Evolutionary conservation across 257 asterid genomes (phyloP), one percentile per base, ranked within the genome.

Genomic region (Nicotiana sylvestris): DNA sequence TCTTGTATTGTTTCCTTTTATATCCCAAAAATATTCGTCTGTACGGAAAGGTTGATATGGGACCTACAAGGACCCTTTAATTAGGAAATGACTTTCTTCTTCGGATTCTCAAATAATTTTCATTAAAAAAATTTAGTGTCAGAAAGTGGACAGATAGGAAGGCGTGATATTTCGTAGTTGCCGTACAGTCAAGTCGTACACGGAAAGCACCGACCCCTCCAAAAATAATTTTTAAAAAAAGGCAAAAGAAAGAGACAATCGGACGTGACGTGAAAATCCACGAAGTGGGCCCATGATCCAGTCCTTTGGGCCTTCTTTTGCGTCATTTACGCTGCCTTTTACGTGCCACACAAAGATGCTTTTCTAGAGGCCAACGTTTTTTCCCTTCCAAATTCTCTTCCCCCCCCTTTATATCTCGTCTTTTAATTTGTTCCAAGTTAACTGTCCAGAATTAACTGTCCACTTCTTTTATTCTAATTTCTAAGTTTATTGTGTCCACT

Each of bases 111-210:
- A 2, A 60, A 46, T 35, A n/a, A 39, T n/a, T 39, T 29, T 5
- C 33, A 21, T 56, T 16, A n/a, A 70, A 56, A 25, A 2, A 7
- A 77, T 16, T 17, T 76, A 76, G 18, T 21, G 85, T 77, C 65
- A 29, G 55, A 49, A 7, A 72, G 53, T 49, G 32, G 74, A 16
- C 77, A n/a, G 76, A 66, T 32, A 6, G 51, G 21, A 6, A 0
- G 80, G 80, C 80, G 9, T 49, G 64, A 76, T 32, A 49, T 69
- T 86, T 85, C 86, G 67, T 85, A 77, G 70, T 67, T 17, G 67
- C 85, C 90, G 91, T 88, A 89, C 91, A 86, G 87, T 85, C 84
- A 68, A 81, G 68, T 84, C 83, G 86, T 85, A 84, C 92, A 70
- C 83, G 88, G 69, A 37, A 81, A 56, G 49, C 90, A 84, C 90